Evolutionary conservation across 148 eudicot species (phyloP), one percentile per base, ranked within the genome.

Genomic region (Dysphania ambrosioides): DNA sequence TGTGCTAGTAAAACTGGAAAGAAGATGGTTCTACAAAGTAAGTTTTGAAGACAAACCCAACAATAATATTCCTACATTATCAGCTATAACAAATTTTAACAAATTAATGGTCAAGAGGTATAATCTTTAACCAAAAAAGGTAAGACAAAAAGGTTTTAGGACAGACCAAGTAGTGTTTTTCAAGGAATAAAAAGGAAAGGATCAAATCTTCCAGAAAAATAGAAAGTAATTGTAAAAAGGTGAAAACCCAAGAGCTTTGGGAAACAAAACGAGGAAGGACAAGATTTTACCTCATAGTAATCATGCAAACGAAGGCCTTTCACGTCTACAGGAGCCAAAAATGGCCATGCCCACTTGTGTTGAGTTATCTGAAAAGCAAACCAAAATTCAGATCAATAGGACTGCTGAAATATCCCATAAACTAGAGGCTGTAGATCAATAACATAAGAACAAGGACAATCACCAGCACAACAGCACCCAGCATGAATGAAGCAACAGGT

Each of bases 321-420:
- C 68, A 87, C 92, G 78, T 93, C 93, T 24, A 93, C 98, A 71
- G 98, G 98, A 40, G 90, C 90, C 98, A 88, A 85, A 78, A 93
- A 93, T 12, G 96, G 93, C 90, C 88, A 84, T 27, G 98, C 96
- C 84, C 86, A 90, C 86, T 89, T 89, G 88, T 87, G 89, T 74
- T 87, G 90, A 77, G 90, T 86, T 80, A 88, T 85, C 96, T 93
- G 78, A 40, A 78, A 75, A 75, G 21, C 36, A 75, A 73, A 42
- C n/a, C 27, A 55, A 8, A 10, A 40, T 32, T 34, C 23, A 11
- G 41, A 35, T 47, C 23, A 59, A 13, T 27, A 59, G 35, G 13
- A 57, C 2, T 23, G 34, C 24, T 67, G 23, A 1, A 27, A 68
- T 0, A 53, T 36, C 18, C 63, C 42, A 53, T 71, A 55, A 1